Conservation (phyloP, 805 yeast species). For the Nakazawaea molendinolei region DNA sequence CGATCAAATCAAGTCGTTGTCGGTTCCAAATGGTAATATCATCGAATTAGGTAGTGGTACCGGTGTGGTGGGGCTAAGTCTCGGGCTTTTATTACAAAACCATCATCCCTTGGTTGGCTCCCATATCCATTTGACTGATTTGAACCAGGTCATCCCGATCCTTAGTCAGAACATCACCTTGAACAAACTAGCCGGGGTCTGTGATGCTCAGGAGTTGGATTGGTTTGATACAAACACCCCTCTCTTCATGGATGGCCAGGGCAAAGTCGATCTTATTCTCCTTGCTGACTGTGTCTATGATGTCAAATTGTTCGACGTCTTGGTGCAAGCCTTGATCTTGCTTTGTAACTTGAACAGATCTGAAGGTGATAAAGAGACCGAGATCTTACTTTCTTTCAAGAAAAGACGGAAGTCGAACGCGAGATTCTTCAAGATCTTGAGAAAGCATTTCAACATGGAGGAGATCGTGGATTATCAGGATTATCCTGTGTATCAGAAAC, state of each 20-base stretch:
- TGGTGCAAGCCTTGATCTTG: constrained; percentile 42
- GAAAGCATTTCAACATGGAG: constrained; percentile 24
- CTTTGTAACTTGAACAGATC: constrained; percentile 22
- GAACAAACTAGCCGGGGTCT: constrained; percentile 30
- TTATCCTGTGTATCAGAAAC: constrained; percentile 28
- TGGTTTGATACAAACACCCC: constrained; percentile 41
- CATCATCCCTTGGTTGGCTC: constrained; percentile 13
- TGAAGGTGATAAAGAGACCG: constrained; percentile 26
- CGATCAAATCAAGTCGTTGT: constrained; percentile 16
- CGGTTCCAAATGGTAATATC: constrained; percentile 20
- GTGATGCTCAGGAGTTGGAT: constrained; percentile 34
- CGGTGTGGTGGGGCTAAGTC: constrained; percentile 42
- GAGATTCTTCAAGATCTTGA: constrained; percentile 21
- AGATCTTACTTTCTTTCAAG: constrained; percentile 45
- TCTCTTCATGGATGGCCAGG: constrained; percentile 22
- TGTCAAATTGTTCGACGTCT: constrained; percentile 45
- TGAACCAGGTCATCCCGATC: constrained; percentile 37
- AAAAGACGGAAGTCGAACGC: constrained; percentile 39
- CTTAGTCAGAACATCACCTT: constrained; percentile 38
- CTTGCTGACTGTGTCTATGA: constrained; percentile 60
- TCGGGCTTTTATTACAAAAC: constrained; percentile 24
- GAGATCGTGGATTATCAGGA: constrained; percentile 27
- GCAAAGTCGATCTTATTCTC: constrained; percentile 34
- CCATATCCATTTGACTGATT: constrained; percentile 42
- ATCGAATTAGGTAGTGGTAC: constrained; percentile 56